These are phyloP conservation scores for Thelephora aurantiotincta DNA, from an alignment of 768 basidiomycete genomes.

Conservation along the genomic window DNA sequence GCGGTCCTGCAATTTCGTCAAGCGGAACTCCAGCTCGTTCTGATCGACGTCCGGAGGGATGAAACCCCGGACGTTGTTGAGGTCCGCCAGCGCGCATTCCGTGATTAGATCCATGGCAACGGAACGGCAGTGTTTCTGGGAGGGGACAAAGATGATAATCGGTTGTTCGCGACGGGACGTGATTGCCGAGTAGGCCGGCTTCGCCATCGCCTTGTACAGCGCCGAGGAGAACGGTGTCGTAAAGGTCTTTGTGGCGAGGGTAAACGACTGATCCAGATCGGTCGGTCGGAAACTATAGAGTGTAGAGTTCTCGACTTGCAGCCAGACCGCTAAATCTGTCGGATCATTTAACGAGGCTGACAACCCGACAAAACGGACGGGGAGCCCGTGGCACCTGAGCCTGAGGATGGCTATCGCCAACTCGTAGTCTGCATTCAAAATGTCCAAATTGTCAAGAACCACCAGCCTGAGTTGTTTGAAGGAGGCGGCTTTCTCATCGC, in stretches of 20 bases:
- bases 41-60: slow-evolving; percentile 34
- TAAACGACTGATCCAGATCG: slow-evolving; percentile 71
- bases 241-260: slow-evolving; percentile 59
- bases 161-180: slow-evolving; percentile 29
- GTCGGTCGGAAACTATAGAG: slow-evolving; percentile 69
- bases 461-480: slow-evolving; percentile 41
- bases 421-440: slow-evolving; percentile 72
- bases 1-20: slow-evolving; percentile 44
- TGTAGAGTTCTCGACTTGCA: slow-evolving; percentile 48
- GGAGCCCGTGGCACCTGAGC: slow-evolving; percentile 41
- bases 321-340: slow-evolving; percentile 70
- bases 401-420: slow-evolving; percentile 63
- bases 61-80: slow-evolving; percentile 55
- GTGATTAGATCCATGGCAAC: slow-evolving; percentile 81
- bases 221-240: slow-evolving; percentile 77
- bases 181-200: slow-evolving; percentile 75
- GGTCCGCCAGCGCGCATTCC: slow-evolving; percentile 58
- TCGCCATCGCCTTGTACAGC: slow-evolving; percentile 84
- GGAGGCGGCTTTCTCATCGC: slow-evolving; percentile 21
- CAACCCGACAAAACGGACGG: slow-evolving; percentile 66
- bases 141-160: slow-evolving; percentile 81
- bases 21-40: slow-evolving; percentile 44
- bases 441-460: slow-evolving; percentile 76
- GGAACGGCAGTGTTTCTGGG: slow-evolving; percentile 55
- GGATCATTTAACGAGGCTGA: slow-evolving; percentile 72